Evolutionary conservation across 2,329 filamentous ascomycete species (phyloP), one percentile per base, ranked within the genome.

Genomic region (Aspergillus unguis): DNA sequence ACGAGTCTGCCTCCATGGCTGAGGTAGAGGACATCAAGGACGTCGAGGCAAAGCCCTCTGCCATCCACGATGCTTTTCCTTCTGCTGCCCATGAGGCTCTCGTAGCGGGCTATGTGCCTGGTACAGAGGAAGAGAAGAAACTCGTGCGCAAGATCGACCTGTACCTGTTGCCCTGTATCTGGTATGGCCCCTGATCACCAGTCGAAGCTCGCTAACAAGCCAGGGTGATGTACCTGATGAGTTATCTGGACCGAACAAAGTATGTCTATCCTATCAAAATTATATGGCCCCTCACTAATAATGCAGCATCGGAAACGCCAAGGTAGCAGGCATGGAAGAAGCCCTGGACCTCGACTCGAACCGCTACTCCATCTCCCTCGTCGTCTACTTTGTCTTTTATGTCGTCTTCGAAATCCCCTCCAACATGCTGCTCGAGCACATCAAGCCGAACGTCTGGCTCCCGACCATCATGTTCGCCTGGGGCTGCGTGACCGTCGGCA

Each of bases 101-200:
- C 27, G 29, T 32, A 3, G 27, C 35, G 1, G 28, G 11, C 36
- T 48, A 48, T 25, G 27, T 41, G 1, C 45, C 36, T 2, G 45
- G 28, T n/a, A 48, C 45, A n/a, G 45, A 48, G 1, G 45, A 48
- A 28, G 45, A 48, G 26, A 40, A 41, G 35, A 38, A 29, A 4
- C 28, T 48, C 17, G 46, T 48, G 23, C 46, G 46, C 28, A 42
- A 48, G 46, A 48, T 48, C 23, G 38, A 48, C 31, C 27, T 48
- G 0, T 48, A 41, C 23, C 25, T 42, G 11, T 8, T 48, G 4
- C 46, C 46, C 4, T 40, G 28, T 23, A 48, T 48, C 7, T 48
- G 45, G 45, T 48, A 31, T 8, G 35, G 9, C 8, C 45, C 6
- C 5, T 8, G 3, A 6, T 10, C 5, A 5, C n/a, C 27, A 31